phyloP scores from a whole-genome alignment of 306 rosid species.

The apple (Malus domestica) region DNA sequence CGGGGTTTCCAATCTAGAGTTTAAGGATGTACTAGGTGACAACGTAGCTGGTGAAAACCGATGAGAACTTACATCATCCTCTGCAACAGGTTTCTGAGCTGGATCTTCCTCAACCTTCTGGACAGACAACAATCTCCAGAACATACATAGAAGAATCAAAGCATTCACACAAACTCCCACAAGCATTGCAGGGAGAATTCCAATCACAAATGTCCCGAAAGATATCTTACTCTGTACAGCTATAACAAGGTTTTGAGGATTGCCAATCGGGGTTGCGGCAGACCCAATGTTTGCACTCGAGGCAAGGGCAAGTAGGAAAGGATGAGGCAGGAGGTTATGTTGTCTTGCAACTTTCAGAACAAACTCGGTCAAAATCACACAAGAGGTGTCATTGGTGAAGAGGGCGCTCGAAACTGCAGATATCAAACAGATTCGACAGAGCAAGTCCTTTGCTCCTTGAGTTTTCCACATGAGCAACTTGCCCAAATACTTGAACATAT shows the following conservation, averaged over 20 bases:
- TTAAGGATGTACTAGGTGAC: constrained; percentile 53
- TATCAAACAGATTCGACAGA: constrained; percentile 66
- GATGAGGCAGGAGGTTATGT: constrained; percentile 82
- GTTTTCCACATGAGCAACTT: constrained; percentile 78
- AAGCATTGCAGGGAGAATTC: constrained; percentile 73
- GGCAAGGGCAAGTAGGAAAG: constrained; percentile 89
- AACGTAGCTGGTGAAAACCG: constrained; percentile 77
- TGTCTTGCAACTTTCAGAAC: constrained; percentile 76
- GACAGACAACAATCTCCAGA: constrained; percentile 54
- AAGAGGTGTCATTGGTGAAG: constrained; percentile 82
- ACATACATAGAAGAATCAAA: constrained; percentile 40
- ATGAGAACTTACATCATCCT: constrained; percentile 61
- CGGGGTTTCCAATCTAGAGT: constrained; percentile 21
- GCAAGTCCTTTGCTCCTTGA: constrained; percentile 72
- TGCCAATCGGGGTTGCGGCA: constrained; percentile 85
- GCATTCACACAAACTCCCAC: constrained; percentile 63
- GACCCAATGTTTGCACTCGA: constrained; percentile 90
- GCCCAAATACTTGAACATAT: constrained; percentile 82
- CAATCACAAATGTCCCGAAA: constrained; percentile 53
- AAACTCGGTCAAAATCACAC: constrained; percentile 84
- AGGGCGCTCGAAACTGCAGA: constrained; percentile 81
- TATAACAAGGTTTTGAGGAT: constrained; percentile 81
- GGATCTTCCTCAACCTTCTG: constrained; percentile 60
- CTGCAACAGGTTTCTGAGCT: constrained; percentile 29
- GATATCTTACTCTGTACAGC: constrained; percentile 68